Evolutionary conservation across 2,329 filamentous ascomycete genomes (phyloP), one percentile per base, ranked within the genome.

Genomic region (Penicillium oxalicum): DNA sequence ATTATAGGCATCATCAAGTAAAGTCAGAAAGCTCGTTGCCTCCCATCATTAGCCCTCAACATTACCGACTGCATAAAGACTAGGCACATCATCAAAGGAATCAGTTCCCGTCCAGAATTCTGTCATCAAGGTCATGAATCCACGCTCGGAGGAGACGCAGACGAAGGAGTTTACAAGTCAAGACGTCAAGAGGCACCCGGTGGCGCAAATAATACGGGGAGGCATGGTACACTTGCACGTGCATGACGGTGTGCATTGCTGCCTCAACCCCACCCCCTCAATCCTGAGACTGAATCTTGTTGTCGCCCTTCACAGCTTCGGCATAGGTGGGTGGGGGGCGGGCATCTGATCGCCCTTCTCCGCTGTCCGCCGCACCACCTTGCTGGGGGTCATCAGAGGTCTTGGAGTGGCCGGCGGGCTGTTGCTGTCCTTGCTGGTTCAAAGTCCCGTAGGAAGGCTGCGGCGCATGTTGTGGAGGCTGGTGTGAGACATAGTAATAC

Each of bases 291-390:
- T 97, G 93, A 44, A 96, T 77, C 79, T 97, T 97, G 71, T 96
- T 74, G 65, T 97, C 91, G 1, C 88, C 90, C 61, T 84, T 85
- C 50, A 96, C 85, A 41, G 89, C 91, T 71, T 96, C 88, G 12
- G 87, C 86, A 69, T 97, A 97, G 11, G 86, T 88, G 4, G 93
- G 91, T 37, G 91, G 91, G 34, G 72, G 32, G 9, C 42, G 42
- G 25, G 33, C 25, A 9, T 44, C 29, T 57, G 58, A 55, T 37
- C 59, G 61, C 48, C 42, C 42, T 25, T 45, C 35, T 13, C 63
- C 62, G 56, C 62, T 64, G 62, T 62, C 67, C 51, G 63, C 56
- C 35, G 60, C 61, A 32, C 56, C 55, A 33, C 56, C 52, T 7
- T 59, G 55, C 40, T 66, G 49, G n/a, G 44, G 24, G 40, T 46